A percentile compares a stretch with the other conserved stretches of the same genome.
Conservation (phyloP, 2,329 filamentous ascomycete species). For the Epichloe glyceriae region DNA sequence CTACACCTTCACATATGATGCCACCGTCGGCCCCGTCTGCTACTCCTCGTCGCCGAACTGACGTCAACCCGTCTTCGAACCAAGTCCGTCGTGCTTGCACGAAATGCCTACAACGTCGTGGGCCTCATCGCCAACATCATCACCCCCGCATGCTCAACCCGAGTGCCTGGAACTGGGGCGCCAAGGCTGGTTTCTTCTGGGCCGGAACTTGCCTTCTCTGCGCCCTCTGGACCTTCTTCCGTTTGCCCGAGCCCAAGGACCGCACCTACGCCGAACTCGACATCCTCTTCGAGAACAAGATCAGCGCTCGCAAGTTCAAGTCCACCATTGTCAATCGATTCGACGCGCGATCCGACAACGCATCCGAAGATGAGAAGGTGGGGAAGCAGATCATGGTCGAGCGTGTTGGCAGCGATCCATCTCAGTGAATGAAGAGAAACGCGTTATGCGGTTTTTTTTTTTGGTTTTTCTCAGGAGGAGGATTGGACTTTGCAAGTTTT, state of each 20-base stretch:
- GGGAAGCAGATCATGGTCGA: slow-evolving; percentile 8
- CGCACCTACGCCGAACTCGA: slow-evolving; percentile 43
- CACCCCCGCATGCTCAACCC: slow-evolving; percentile 35
- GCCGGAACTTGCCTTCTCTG: slow-evolving; percentile 30
- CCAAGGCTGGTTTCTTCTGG: slow-evolving; percentile 35
- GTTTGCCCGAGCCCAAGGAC: slow-evolving; percentile 40
- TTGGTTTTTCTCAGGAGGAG: fast-evolving
- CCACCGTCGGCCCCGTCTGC: slow-evolving; percentile 44
- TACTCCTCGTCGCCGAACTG: slow-evolving; percentile 63
- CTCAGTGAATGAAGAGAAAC: neutral
- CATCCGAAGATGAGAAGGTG: slow-evolving; percentile 12
- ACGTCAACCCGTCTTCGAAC: slow-evolving; percentile 32
- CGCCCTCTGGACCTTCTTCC: slow-evolving; percentile 37
- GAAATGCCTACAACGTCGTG: slow-evolving; percentile 34
- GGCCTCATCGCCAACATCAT: slow-evolving; percentile 34
- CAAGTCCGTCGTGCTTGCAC: slow-evolving; percentile 32
- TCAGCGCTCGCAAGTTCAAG: slow-evolving; percentile 29
- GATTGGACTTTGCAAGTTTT: too few relatives aligned
- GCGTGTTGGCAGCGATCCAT: slow-evolving; percentile 5
- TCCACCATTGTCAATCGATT: slow-evolving; percentile 17
- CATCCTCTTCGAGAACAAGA: slow-evolving; percentile 34
- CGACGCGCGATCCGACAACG: slow-evolving; percentile 9
- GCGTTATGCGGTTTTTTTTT: neutral
- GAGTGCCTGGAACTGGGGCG: slow-evolving; percentile 33
- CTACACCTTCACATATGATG: slow-evolving; percentile 30